Base-by-base conservation (phyloP, 2,329 filamentous ascomycete species). In the Leptosphaerulina australis region DNA sequence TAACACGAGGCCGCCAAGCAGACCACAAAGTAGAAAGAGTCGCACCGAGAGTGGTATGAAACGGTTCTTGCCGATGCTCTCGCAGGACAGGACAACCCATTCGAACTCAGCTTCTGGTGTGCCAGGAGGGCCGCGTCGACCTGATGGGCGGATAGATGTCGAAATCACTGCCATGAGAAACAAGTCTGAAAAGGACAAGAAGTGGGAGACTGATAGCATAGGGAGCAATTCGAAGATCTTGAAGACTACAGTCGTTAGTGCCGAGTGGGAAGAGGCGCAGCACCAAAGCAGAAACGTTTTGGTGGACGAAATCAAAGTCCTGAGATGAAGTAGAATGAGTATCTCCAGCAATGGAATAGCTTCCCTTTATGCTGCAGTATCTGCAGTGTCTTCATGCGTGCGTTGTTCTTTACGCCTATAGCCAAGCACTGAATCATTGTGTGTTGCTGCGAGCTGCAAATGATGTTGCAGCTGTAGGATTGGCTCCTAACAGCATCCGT, bases 171-270 rank as follows among this genome's bases (percentile, higher is more conserved):
- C 66, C 6, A 33, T 59, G 10, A 54, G 47, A 17, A 50, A 57
- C 14, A 53, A 35, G 4, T n/a, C 44, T 1, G 51, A 28, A 1
- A 59, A 63, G 0, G 59, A 66, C 11, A 64, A 50, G 38, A 67
- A 56, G 40, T 71, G 67, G 68, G 68, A 72, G 30, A 64, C 60
- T 1, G 64, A 66, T 30, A 72, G 68, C 44, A 69, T 58, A 14
- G 67, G 63, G 1, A 70, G 63, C 34, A 62, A 66, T 40, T 62
- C 67, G 2, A 69, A 69, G 50, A 72, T 72, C 22, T 39, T 72
- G 50, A 72, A 70, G 51, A 72, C 69, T 4, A 72, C 68, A 4
- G 67, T 68, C 9, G 62, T 72, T 3, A 69, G 63, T 55, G 63
- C 69, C 4, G 66, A 67, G 33, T 72, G 68, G 67, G 66, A 70